Base-by-base conservation (phyloP, 306 rosid genomes). In the Alnus rubra region DNA sequence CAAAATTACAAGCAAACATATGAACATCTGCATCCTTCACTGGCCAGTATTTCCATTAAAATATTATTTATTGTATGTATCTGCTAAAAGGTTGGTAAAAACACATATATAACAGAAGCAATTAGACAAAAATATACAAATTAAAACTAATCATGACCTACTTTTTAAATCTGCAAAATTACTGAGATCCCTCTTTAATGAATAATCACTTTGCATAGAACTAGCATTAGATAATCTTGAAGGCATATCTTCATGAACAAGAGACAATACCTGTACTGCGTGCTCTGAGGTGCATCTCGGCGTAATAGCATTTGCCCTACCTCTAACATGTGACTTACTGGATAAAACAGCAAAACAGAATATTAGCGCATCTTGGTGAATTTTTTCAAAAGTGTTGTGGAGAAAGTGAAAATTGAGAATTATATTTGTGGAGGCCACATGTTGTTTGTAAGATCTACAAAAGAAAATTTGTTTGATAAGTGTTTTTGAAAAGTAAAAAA, bases 271-370 rank as follows among this genome's bases (percentile, higher is more conserved):
- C 92, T 86, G 88, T 84, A 80, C 3, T 76, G 86, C 74, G 71
- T 82, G 81, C 84, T 82, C 60, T 84, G 89, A 72, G 95, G 95
- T 71, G 93, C 97, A 75, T 89, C 93, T 78, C 83, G 84, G n/a
- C 53, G 79, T 73, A 90, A 45, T 71, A 92, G 75, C 80, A 23
- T 86, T 79, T 79, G 86, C 83, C 95, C 95, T 76, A 92, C 95
- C 60, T 87, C 88, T 73, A 89, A 69, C 95, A 90, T 89, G 87
- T 90, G 97, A 84, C 11, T 87, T 69, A 88, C 97, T 92, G 85
- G n/a, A 82, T 15, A 58, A 59, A 83, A 63, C 71, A 48, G 30
- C 4, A 62, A 52, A 63, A 30, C 80, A 64, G 42, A 59, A 82
- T 42, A 85, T 49, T 50, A 42, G 7, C 7, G 45, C 7, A 42